phyloP scores from a whole-genome alignment of 371 early-diverging fungal genomes.

The Dichotomocladium elegans region DNA sequence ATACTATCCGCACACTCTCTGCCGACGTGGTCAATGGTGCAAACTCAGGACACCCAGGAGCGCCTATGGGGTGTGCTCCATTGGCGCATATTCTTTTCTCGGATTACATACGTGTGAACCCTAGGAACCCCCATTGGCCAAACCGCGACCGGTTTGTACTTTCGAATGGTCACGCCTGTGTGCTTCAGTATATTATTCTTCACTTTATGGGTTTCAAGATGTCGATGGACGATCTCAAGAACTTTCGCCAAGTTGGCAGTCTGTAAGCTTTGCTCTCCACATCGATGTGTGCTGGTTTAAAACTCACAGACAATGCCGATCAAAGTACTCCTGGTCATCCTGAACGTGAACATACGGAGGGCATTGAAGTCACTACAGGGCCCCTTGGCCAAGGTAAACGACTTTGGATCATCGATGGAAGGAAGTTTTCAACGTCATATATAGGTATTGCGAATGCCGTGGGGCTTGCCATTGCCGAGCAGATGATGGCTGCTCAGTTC shows the following conservation, averaged over 20 bases:
- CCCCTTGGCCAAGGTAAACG: constrained; percentile 96
- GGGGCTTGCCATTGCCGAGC: constrained; percentile 94
- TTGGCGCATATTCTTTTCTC: constrained; percentile 92
- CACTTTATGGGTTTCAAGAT: constrained; percentile 91
- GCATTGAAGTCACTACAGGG: constrained; percentile 98
- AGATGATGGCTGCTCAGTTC: constrained; percentile 86
- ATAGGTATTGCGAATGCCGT: constrained; percentile 87
- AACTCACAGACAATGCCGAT: background rate
- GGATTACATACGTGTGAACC: constrained; percentile 79
- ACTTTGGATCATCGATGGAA: background rate
- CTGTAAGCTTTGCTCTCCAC: constrained; percentile 43
- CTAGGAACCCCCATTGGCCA: constrained; percentile 83
- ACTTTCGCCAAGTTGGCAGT: constrained; percentile 90
- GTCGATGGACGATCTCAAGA: constrained; percentile 90
- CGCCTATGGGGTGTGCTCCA: constrained; percentile 83
- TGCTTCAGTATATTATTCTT: constrained; percentile 89
- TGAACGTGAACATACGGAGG: constrained; percentile 79
- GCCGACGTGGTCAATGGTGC: constrained; percentile 93
- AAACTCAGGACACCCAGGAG: constrained; percentile 97
- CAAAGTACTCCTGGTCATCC: constrained; percentile 93
- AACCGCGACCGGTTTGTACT: constrained; percentile 98
- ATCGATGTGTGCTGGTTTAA: constrained; percentile 1
- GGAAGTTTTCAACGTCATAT: background rate
- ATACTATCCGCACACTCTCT: constrained; percentile 92
- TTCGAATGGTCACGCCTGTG: constrained; percentile 99